Evolutionary conservation across 495 filamentous ascomycete species (phyloP), one percentile per base, ranked within the genome.

Genomic region (Opeltia flavorubescens): DNA sequence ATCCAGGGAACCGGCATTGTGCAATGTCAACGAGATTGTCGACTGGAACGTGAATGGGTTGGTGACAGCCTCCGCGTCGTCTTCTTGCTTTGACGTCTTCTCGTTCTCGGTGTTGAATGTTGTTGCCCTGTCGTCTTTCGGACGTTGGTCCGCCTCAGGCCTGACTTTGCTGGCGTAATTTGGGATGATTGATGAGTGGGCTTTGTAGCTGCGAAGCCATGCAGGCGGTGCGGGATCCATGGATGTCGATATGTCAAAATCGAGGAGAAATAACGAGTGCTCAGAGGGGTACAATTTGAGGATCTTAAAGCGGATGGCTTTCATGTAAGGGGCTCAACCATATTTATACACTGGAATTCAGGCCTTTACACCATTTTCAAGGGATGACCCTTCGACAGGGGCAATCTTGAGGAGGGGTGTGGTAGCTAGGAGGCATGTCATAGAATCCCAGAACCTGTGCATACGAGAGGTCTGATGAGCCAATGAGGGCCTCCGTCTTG

Each of bases 191-290:
- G 38, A 17, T 12, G 38, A 41, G 13, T 41, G 38, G 13, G 38
- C 38, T 41, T 41, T 41, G 20, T 41, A 41, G 38, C 38, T 41
- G 17, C 38, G 38, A 25, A 41, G 38, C 38, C 38, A 41, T 5
- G 38, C 38, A 8, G 38, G 38, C 25, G 38, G 38, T 41, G 38
- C 25, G 9, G 38, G 15, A 7, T 41, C 38, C 38, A 25, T 25
- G 13, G 34, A 7, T 15, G 15, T 31, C 18, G 34, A 5, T 17
- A 9, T 8, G 34, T 9, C 8, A 38, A 18, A 17, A 18, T 38
- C 5, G 7, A 38, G 34, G 34, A 38, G 6, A 38, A 18, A 38
- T 9, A 15, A 18, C n/a, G n/a, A n/a, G n/a, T n/a, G n/a, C n/a
- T n/a, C n/a, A n/a, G n/a, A 18, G 6, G 5, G 15, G 15, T 7